Percentiles rank a stretch among this genome's conserved stretches.
Evolutionary conservation across 768 basidiomycete genomes (phyloP).

Genomic region (Artomyces pyxidatus): DNA sequence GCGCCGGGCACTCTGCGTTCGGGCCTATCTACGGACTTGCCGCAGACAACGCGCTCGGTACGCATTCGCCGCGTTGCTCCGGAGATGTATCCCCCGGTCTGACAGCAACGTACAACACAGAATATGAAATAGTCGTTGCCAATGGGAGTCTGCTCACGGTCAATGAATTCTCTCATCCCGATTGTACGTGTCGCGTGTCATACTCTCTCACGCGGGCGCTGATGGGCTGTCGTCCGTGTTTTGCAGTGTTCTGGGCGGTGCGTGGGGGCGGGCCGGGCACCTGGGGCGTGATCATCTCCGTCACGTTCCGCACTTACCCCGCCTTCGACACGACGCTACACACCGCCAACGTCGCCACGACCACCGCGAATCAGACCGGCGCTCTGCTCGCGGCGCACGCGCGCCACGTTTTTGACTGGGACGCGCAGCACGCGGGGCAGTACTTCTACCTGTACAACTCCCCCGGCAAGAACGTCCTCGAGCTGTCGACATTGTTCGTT

Average conservation of each 20-base stretch:
- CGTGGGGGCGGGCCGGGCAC: conserved; percentile 20
- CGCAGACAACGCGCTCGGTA: conserved; percentile 20
- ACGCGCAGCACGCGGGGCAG: conserved; percentile 17
- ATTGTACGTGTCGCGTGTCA: not conserved
- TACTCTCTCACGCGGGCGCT: not conserved
- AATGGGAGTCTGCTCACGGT: conserved; percentile 8
- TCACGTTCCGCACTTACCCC: conserved; percentile 28
- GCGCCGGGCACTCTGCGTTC: conserved; percentile 20
- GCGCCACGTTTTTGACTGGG: conserved; percentile 29
- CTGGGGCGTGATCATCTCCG: conserved; percentile 31
- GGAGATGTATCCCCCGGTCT: too few species aligned
- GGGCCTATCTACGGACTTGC: conserved; percentile 18
- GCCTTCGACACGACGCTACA: conserved; percentile 24
- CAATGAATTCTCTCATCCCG: not conserved
- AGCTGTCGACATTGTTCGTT: not conserved
- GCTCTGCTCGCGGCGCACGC: conserved; percentile 24
- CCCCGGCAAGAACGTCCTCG: not conserved
- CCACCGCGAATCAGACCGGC: conserved; percentile 16
- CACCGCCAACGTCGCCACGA: conserved; percentile 12
- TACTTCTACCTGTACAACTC: not conserved
- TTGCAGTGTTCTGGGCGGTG: not conserved
- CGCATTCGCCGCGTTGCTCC: not conserved
- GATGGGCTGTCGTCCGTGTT: too few species aligned
- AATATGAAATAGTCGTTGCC: not conserved
- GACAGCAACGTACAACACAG: not conserved